Evolutionary conservation across 441 rosid genomes (phyloP).

Genomic region (Manihot esculenta): DNA sequence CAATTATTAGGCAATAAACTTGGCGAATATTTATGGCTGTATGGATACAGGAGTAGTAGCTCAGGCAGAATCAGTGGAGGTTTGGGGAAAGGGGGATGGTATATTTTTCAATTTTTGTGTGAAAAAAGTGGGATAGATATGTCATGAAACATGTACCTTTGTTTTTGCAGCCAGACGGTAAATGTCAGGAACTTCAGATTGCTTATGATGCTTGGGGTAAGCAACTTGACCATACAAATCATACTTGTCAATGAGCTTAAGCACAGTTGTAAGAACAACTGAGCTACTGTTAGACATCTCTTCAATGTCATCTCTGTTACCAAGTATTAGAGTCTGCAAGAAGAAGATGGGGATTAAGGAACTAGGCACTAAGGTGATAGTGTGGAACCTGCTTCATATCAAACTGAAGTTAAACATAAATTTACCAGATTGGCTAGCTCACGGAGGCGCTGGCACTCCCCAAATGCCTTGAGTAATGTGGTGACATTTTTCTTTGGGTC

Average conservation of each 20-base stretch:
- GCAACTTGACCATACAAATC: constrained; percentile 77
- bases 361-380: constrained; percentile 2
- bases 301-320: constrained; percentile 72
- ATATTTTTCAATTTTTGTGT: neutral
- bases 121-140: neutral
- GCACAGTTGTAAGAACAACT: constrained; percentile 54
- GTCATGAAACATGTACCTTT: constrained; percentile 40
- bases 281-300: constrained; percentile 65
- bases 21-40: neutral
- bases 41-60: neutral
- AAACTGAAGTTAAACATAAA: constrained; percentile 12
- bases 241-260: constrained; percentile 68
- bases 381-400: constrained; percentile 2
- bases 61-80: neutral
- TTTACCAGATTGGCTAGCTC: constrained; percentile 90
- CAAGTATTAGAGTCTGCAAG: constrained; percentile 66
- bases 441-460: constrained; percentile 80
- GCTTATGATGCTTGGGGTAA: constrained; percentile 78
- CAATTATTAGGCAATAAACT: neutral
- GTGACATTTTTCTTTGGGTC: constrained; percentile 94
- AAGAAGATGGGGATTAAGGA: neutral
- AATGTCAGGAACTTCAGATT: constrained; percentile 68
- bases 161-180: constrained; percentile 77
- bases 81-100: no score
- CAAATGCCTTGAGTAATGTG: constrained; percentile 88